Evolutionary conservation across 2,329 filamentous ascomycete genomes (phyloP), one percentile per base, ranked within the genome.

Genomic region (Fusarium agapanthi): DNA sequence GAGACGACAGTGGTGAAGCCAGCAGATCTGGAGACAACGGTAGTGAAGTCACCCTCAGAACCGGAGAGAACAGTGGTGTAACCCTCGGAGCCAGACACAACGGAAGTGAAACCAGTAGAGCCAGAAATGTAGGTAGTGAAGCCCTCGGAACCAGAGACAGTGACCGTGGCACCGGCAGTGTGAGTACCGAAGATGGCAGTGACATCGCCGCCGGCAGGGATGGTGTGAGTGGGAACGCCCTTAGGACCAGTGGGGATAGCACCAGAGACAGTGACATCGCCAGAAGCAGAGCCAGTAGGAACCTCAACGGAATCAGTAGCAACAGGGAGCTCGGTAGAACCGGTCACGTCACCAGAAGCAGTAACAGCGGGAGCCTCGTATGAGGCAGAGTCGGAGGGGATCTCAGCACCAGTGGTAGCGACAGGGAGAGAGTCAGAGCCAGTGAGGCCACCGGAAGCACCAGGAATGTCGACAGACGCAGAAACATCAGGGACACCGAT

Each of bases 121-220:
- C 64, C 63, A 56, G 65, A 45, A 24, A 47, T 34, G 24, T 61
- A 61, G 9, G 58, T 61, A 7, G 58, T 61, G 58, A 61, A 57
- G 32, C 58, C 58, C 48, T 61, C 38, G 18, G 58, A 61, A 13
- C 55, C 61, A 15, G 61, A 48, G 20, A 63, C 54, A 28, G 55
- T 60, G 28, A 60, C 61, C 3, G 54, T 60, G 20, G 43, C 60
- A 41, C 58, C 58, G 14, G 58, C 37, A 11, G 63, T 55, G 20
- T 65, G 48, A 34, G 67, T 69, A 10, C 66, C 61, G 40, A 70
- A 69, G 61, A 66, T 70, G n/a, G 37, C 67, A 55, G 67, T 71
- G 38, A 65, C 66, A 26, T 58, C 67, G 15, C 47, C 51, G 1
- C 65, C 66, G 7, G 48, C 48, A 32, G 66, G 20, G 44, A 70